Base-by-base conservation (phyloP, 345 rosid species). In the Eucalyptus caleyi region DNA sequence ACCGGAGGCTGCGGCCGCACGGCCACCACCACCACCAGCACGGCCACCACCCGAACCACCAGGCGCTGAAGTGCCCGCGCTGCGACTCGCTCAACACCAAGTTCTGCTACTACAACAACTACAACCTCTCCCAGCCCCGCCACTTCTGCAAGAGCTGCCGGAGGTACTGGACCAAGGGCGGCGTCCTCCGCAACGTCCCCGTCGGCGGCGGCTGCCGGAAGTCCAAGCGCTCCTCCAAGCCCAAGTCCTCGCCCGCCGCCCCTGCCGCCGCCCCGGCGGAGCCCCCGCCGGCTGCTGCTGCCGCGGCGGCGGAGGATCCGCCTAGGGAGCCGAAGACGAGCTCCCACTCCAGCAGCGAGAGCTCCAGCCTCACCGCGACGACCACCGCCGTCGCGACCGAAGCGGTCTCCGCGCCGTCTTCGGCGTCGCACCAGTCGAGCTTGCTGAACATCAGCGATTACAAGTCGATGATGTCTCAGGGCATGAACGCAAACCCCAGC, bases 101-200 rank as follows among this genome's bases (percentile, higher is more conserved):
- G 89, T 97, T 97, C 92, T 97, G 99, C 87, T 97, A 97, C 93
- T 97, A 97, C 96, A 97, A 97, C 92, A 97, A 97, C 88, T 97
- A 97, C 95, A 97, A 97, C 91, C 98, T 97, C 92, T 97, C 98
- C 44, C 99, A 97, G 95, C 99, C 99, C 16, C 97, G 99, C 40
- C 98, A 97, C 96, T 97, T 97, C 94, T 97, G 99, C 93, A 97
- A 97, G 92, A 90, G 86, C 94, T 97, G 99, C 93, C 98, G 99
- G 69, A 95, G 99, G 60, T 97, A 97, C 95, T 97, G 99, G 99
- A 97, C 99, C 59, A 97, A 96, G 91, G 99, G 99, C 45, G 99
- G 99, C 89, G 97, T 97, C 87, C 98, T 97, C 87, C 97, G 99
- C 59, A 97, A 97, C 96, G 99, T 97, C 44, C 99, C 99, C 27